Conservation (phyloP, 2,329 filamentous ascomycete species). For the Talaromyces atroroseus region DNA sequence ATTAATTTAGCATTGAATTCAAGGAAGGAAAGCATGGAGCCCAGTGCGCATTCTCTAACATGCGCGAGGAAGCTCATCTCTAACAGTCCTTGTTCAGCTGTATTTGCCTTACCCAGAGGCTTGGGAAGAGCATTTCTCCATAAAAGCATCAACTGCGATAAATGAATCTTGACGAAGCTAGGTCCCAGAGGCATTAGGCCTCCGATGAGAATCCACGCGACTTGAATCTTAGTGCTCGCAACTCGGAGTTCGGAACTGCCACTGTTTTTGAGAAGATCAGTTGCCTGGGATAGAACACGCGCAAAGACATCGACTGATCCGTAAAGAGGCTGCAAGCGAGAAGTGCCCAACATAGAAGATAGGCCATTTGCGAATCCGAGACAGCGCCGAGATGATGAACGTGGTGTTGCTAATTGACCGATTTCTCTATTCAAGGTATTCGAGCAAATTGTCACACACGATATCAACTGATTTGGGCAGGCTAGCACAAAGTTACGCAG, state of each 20-base stretch:
- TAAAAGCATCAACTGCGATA: conserved; percentile 84
- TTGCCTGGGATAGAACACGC: conserved; percentile 83
- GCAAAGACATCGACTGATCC: conserved; percentile 95
- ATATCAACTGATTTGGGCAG: conserved; percentile 85
- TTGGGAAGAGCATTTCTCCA: conserved; percentile 98
- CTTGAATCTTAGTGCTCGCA: conserved; percentile 91
- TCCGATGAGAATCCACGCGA: conserved; percentile 95
- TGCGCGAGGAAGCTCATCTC: conserved; percentile 92
- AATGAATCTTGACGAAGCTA: conserved; percentile 97
- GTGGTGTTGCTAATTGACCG: conserved; percentile 65
- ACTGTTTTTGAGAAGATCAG: conserved; percentile 84
- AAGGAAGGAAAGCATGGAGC: conserved; percentile 85
- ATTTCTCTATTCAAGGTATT: conserved; percentile 88
- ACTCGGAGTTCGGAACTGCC: conserved; percentile 84
- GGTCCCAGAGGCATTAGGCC: conserved; percentile 94
- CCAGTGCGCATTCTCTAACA: conserved; percentile 87
- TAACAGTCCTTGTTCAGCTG: conserved; percentile 72
- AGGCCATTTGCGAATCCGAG: conserved; percentile 88
- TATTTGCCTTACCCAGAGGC: conserved; percentile 87
- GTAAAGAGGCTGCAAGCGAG: conserved; percentile 79
- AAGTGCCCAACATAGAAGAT: conserved; percentile 84
- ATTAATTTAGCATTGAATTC: conserved; percentile 88
- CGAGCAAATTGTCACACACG: conserved; percentile 91
- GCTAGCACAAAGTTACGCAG: conserved; percentile 82
- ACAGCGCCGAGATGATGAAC: conserved; percentile 76